phyloP scores from a whole-genome alignment of 2,329 filamentous ascomycete genomes.

The Aspergillus ochraceoroseus region DNA sequence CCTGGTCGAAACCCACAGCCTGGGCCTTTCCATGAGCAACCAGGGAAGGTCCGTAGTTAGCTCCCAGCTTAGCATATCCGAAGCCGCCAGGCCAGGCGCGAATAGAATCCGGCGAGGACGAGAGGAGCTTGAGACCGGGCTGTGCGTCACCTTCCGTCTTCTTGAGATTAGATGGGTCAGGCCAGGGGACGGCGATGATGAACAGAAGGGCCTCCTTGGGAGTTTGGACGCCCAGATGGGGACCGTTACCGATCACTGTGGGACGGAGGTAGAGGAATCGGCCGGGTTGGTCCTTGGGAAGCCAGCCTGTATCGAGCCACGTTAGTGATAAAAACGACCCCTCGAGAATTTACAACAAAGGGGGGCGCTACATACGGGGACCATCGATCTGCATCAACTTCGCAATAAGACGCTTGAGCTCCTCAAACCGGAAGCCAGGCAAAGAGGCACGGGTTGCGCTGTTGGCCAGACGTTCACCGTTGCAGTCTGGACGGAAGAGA shows the following conservation, averaged over 20 bases:
- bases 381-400: conserved; percentile 65
- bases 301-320: conserved; percentile 59
- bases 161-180: conserved; percentile 27
- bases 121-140: conserved; percentile 62
- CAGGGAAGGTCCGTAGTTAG: conserved; percentile 85
- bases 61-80: conserved; percentile 85
- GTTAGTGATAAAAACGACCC: not conserved
- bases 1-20: conserved; percentile 72
- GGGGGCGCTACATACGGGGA: conserved; percentile 44
- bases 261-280: conserved; percentile 81
- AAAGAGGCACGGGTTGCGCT: conserved; percentile 63
- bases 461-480: conserved; percentile 60
- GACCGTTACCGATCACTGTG: conserved; percentile 76
- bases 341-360: not conserved
- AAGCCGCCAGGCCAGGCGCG: conserved; percentile 92
- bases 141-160: conserved; percentile 22
- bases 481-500: conserved; percentile 71
- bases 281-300: conserved; percentile 58
- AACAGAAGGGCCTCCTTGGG: conserved; percentile 84
- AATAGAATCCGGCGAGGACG: conserved; percentile 73
- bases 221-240: conserved; percentile 72
- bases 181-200: conserved; percentile 58
- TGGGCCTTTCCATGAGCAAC: conserved; percentile 72
- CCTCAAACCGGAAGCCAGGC: conserved; percentile 64
- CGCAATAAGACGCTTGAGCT: conserved; percentile 69